phyloP scores from a whole-genome alignment of 2,329 filamentous ascomycete species.

The Chaetomiaceae sp. region DNA sequence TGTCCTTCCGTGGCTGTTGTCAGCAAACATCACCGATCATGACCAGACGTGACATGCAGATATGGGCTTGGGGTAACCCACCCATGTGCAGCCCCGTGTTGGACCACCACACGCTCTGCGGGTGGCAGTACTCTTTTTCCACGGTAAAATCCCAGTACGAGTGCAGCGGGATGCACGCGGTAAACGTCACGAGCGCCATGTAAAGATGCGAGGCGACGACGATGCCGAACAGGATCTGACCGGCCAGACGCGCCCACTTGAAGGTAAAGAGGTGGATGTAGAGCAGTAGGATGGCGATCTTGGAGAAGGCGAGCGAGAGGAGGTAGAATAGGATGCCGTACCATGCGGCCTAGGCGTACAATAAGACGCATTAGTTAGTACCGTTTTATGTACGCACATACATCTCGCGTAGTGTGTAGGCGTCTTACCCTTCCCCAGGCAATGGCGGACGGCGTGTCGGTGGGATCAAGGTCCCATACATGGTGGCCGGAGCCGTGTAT shows the following conservation, averaged over 20 bases:
- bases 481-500: slow-evolving; percentile 22
- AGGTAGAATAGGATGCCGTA: slow-evolving; percentile 28
- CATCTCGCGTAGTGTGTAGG: too few relatives aligned
- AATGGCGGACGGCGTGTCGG: slow-evolving; percentile 9
- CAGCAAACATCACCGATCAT: too few relatives aligned
- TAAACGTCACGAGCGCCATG: slow-evolving; percentile 26
- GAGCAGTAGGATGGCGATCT: slow-evolving; percentile 29
- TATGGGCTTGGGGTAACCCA: too few relatives aligned
- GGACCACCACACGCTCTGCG: slow-evolving; percentile 23
- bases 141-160: slow-evolving; percentile 29
- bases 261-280: slow-evolving; percentile 30
- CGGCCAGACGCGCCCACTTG: slow-evolving; percentile 30
- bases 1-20: not conserved
- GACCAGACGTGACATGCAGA: too few relatives aligned
- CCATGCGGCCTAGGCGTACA: slow-evolving; percentile 22
- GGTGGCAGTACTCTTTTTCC: slow-evolving; percentile 18
- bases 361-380: too few relatives aligned
- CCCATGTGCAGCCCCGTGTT: slow-evolving; percentile 24
- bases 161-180: slow-evolving; percentile 28
- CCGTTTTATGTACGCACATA: too few relatives aligned
- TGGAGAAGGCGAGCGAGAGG: slow-evolving; percentile 27
- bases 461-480: slow-evolving; percentile 23
- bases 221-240: slow-evolving; percentile 25
- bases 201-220: slow-evolving; percentile 26
- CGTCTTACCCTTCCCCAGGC: slow-evolving; percentile 21